Percentiles rank a stretch among this genome's conserved stretches.
phyloP scores from a whole-genome alignment of 2,329 filamentous ascomycete species.

The Lomentospora prolificans region DNA sequence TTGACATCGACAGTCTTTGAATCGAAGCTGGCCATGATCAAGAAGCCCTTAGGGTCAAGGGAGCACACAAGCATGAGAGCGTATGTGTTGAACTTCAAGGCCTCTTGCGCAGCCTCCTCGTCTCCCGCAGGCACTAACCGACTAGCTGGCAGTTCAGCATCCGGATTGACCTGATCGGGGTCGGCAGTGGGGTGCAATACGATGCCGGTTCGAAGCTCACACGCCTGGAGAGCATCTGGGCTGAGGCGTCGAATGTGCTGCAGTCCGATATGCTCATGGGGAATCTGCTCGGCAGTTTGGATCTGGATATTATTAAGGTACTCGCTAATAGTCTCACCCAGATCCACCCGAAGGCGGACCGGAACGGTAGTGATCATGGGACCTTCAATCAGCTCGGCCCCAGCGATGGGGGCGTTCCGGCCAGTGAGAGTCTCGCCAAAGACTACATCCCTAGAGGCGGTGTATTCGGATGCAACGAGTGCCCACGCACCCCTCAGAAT shows the following conservation, averaged over 20 bases:
- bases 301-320: conserved; percentile 49
- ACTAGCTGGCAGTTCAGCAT: conserved; percentile 30
- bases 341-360: conserved; percentile 37
- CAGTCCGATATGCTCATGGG: conserved; percentile 54
- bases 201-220: conserved; percentile 44
- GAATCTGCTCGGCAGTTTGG: conserved; percentile 45
- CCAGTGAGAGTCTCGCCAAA: conserved; percentile 52
- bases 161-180: conserved; percentile 10
- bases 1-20: conserved; percentile 43
- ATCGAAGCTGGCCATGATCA: conserved; percentile 56
- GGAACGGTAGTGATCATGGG: conserved; percentile 54
- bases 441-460: conserved; percentile 40
- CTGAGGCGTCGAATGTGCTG: conserved; percentile 49
- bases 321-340: conserved; percentile 31
- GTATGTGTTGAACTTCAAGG: conserved; percentile 49
- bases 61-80: conserved; percentile 58
- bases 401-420: conserved; percentile 37
- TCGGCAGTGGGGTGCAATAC: conserved; percentile 37
- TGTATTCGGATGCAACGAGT: conserved; percentile 42
- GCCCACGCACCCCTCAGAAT: conserved; percentile 52
- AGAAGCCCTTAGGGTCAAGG: conserved; percentile 43
- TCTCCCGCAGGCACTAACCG: conserved; percentile 46
- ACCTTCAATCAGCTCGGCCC: conserved; percentile 45
- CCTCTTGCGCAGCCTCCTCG: conserved; percentile 47
- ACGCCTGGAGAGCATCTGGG: conserved; percentile 43